phyloP scores from a whole-genome alignment of 108 stramenopile genomes.

The Aurantiochytrium sp. region DNA sequence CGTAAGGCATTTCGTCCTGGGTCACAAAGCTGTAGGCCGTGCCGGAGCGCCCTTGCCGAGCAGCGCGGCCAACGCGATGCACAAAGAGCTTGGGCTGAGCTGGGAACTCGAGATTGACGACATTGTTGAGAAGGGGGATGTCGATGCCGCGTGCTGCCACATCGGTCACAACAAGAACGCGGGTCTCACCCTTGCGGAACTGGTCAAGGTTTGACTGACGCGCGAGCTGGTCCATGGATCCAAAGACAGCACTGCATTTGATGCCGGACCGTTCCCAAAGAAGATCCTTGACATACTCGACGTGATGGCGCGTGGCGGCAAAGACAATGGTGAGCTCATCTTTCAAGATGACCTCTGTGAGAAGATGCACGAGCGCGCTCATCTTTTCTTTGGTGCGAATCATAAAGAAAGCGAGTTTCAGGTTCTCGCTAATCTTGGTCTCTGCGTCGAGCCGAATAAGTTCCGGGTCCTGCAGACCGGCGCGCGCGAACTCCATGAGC shows the following conservation, averaged over 20 bases:
- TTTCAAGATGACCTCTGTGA: slow-evolving; percentile 67
- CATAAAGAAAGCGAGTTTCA: slow-evolving; percentile 82
- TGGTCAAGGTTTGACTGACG: slow-evolving; percentile 70
- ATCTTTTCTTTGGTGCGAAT: slow-evolving; percentile 80
- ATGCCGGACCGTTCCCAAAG: slow-evolving; percentile 45
- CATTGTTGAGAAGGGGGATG: slow-evolving; percentile 93
- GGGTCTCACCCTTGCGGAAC: slow-evolving; percentile 67
- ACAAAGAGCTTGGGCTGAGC: slow-evolving; percentile 87
- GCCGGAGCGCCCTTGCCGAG: slow-evolving; percentile 79
- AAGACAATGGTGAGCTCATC: slow-evolving; percentile 75
- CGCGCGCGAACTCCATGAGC: slow-evolving; percentile 91
- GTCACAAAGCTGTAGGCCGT: slow-evolving; percentile 83
- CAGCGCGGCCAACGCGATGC: slow-evolving; percentile 86
- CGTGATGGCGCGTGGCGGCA: slow-evolving; percentile 91
- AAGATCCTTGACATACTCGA: slow-evolving; percentile 81
- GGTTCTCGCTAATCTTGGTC: slow-evolving; percentile 77
- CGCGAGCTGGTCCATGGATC: slow-evolving; percentile 88
- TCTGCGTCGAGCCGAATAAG: slow-evolving; percentile 91
- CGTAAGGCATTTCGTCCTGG: slow-evolving; percentile 92
- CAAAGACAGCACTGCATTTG: slow-evolving; percentile 74
- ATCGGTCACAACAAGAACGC: slow-evolving; percentile 90
- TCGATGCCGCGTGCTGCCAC: slow-evolving; percentile 97
- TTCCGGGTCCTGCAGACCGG: slow-evolving; percentile 81
- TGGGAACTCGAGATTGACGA: slow-evolving; percentile 92
- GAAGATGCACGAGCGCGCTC: slow-evolving; percentile 80